These are phyloP conservation scores for Leucocoprinus leucothites DNA, from an alignment of 768 basidiomycete genomes.

Conservation along the genomic window DNA sequence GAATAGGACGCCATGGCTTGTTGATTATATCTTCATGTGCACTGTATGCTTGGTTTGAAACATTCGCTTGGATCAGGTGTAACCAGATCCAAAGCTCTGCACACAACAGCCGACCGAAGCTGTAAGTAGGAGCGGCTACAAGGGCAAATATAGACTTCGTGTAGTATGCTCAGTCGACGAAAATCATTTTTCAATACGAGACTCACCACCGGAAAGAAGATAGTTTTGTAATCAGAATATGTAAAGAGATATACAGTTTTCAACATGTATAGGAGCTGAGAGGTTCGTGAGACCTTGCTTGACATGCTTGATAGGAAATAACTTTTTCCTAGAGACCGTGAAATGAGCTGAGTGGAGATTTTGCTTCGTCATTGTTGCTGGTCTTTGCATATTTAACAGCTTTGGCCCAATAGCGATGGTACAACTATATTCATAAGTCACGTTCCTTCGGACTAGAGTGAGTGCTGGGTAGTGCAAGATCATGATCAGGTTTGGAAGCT, in stretches of 20 bases:
- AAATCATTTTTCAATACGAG: conserved; percentile 14
- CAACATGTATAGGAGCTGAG: background rate
- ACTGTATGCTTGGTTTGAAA: conserved; percentile 7
- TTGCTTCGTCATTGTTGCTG: too few relatives aligned
- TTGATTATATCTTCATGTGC: conserved; percentile 11
- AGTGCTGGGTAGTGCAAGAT: too few relatives aligned
- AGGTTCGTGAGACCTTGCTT: too few relatives aligned
- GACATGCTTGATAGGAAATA: too few relatives aligned
- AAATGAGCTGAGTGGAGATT: too few relatives aligned
- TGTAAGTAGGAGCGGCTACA: conserved; percentile 26
- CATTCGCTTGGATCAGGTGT: conserved; percentile 7
- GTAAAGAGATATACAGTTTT: conserved; percentile 10
- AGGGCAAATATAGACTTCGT: conserved; percentile 9
- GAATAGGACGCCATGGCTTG: conserved; percentile 30
- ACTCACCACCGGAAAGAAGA: conserved; percentile 10
- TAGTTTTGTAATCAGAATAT: conserved; percentile 11
- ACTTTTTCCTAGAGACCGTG: too few relatives aligned
- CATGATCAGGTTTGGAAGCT: too few relatives aligned
- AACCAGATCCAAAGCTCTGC: conserved; percentile 17
- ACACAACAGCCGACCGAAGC: conserved; percentile 31
- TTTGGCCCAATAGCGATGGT: too few relatives aligned
- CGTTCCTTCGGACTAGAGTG: too few relatives aligned
- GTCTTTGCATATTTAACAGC: too few relatives aligned
- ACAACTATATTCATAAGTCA: too few relatives aligned
- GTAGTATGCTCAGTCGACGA: conserved; percentile 26